phyloP scores from a whole-genome alignment of 345 rosid genomes.

The Lepidium didymum region DNA sequence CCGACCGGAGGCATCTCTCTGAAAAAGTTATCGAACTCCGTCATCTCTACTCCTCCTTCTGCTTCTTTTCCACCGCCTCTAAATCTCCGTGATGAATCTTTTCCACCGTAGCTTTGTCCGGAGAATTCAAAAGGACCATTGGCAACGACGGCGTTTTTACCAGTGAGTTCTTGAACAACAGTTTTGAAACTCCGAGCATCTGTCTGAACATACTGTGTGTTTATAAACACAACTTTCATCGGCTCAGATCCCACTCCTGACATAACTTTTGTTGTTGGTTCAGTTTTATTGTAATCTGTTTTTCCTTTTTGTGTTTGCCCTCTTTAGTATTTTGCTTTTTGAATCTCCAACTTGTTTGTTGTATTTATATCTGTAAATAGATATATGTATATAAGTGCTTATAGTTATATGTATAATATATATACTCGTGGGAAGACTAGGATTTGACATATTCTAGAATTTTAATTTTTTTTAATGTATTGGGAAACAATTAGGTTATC shows the following conservation, averaged over 20 bases:
- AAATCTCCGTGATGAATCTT: neutral
- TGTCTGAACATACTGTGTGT: conserved; percentile 49
- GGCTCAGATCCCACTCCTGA: conserved; percentile 26
- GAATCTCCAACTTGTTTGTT: neutral
- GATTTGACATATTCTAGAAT: neutral
- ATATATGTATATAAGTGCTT: neutral
- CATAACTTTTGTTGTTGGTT: neutral
- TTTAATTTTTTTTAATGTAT: neutral
- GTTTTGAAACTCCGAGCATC: conserved; percentile 53
- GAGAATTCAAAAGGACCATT: conserved; percentile 17
- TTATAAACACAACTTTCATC: conserved; percentile 45
- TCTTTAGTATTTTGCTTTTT: conserved; percentile 1
- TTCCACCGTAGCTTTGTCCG: neutral
- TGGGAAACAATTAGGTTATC: neutral
- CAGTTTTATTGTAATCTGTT: neutral
- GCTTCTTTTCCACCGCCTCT: neutral
- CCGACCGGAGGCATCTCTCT: conserved; percentile 38
- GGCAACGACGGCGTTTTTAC: conserved; percentile 44
- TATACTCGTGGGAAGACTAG: neutral
- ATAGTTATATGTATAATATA: neutral
- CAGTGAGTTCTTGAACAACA: conserved; percentile 63
- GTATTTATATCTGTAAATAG: conserved; percentile 16
- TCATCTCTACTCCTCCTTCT: conserved; percentile 6
- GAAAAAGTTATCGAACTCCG: conserved; percentile 39
- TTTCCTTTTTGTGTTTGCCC: neutral